Conservation (phyloP, 2,329 filamentous ascomycete species). For the Fusarium kyushuense region DNA sequence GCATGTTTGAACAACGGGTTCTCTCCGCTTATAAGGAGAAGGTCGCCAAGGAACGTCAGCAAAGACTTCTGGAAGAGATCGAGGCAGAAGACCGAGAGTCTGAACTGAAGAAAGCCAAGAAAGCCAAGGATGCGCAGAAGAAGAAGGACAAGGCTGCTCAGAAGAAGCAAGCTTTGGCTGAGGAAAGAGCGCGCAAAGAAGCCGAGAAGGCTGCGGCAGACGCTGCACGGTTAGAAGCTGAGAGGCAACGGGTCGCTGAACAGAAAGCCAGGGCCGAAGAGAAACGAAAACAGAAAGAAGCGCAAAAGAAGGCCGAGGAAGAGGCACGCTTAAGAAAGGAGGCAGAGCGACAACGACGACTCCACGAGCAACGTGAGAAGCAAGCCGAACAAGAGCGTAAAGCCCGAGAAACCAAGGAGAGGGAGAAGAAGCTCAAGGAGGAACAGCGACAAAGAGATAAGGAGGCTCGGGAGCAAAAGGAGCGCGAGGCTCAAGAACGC, state of each 20-base stretch:
- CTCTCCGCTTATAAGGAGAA: slow-evolving; percentile 98
- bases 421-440: slow-evolving; percentile 87
- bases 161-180: slow-evolving; percentile 89
- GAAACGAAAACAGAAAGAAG: slow-evolving; percentile 90
- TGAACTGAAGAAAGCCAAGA: slow-evolving; percentile 88
- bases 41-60: slow-evolving; percentile 90
- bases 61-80: slow-evolving; percentile 90
- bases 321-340: slow-evolving; percentile 89
- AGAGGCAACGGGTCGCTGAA: slow-evolving; percentile 84
- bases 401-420: slow-evolving; percentile 68
- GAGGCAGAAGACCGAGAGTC: slow-evolving; percentile 84
- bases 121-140: slow-evolving; percentile 92
- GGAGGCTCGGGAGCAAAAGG: slow-evolving; percentile 77
- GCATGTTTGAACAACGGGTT: slow-evolving; percentile 99
- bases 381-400: slow-evolving; percentile 90
- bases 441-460: slow-evolving; percentile 85
- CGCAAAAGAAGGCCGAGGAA: slow-evolving; percentile 89
- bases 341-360: slow-evolving; percentile 81
- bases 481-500: slow-evolving; percentile 76
- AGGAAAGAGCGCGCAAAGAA: slow-evolving; percentile 88
- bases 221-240: slow-evolving; percentile 77
- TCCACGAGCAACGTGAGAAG: slow-evolving; percentile 86
- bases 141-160: slow-evolving; percentile 93
- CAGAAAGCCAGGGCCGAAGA: slow-evolving; percentile 86
- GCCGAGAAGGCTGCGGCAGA: slow-evolving; percentile 92